These are phyloP conservation scores for Gardenia jasminoides DNA, from an alignment of 257 asterid species.

Conservation along the genomic window DNA sequence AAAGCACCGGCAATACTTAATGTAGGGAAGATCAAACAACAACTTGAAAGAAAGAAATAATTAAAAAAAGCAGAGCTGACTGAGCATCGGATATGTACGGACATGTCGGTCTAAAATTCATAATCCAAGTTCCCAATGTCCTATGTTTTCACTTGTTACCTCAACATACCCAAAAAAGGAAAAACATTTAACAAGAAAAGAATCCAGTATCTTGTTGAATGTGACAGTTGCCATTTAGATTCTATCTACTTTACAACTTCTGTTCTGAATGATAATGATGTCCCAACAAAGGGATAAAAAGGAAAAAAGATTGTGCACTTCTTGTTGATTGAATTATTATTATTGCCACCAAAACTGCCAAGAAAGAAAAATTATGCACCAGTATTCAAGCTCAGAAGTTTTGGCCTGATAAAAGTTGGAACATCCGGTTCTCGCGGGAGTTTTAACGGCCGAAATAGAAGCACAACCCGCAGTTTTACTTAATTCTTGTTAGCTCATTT, in stretches of 20 bases:
- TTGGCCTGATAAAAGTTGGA: constrained; percentile 2
- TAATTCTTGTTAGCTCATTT: constrained; percentile 5
- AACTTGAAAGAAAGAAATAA: too few relatives aligned
- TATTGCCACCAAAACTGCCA: neutral
- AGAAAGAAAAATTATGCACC: too few relatives aligned
- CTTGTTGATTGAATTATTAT: neutral
- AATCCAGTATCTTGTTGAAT: neutral
- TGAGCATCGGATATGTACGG: neutral
- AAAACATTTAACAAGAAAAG: too few relatives aligned
- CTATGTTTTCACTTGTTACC: too few relatives aligned
- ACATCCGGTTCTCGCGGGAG: constrained; percentile 64
- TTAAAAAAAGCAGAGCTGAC: too few relatives aligned
- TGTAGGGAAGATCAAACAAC: too few relatives aligned
- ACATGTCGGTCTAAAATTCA: neutral
- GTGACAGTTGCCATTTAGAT: neutral
- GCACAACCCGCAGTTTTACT: constrained; percentile 30
- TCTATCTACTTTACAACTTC: neutral
- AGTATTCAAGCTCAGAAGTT: neutral
- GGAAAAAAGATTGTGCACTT: neutral
- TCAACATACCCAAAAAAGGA: too few relatives aligned
- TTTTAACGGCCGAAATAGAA: constrained; percentile 61
- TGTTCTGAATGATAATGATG: neutral
- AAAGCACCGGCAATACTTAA: too few relatives aligned
- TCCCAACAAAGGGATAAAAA: too few relatives aligned
- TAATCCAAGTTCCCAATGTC: too few relatives aligned